Base-by-base conservation (phyloP, 2,329 filamentous ascomycete genomes). In the Penicillium sp. region DNA sequence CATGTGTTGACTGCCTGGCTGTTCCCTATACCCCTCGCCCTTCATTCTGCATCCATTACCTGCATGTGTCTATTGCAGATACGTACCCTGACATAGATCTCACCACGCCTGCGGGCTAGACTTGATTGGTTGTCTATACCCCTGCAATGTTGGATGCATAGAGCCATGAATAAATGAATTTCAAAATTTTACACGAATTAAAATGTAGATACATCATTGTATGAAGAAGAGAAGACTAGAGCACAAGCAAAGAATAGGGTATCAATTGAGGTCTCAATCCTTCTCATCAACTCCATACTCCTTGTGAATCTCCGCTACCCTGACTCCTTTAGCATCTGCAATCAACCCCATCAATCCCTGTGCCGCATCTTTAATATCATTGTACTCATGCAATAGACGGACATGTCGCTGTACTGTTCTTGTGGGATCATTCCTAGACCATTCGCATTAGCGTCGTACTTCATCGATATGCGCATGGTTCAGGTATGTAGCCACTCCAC, bases 351-450 rank as follows among this genome's bases (percentile, higher is more conserved):
- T 81, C 29, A 90, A 67, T 0, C 86, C 87, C 66, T 86, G 82
- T 0, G 84, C 87, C 8, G 88, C 77, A 70, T 90, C 88, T 60
- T 87, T 85, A 64, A 90, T 84, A 70, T 89, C 87, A 65, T 90
- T 90, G 74, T 90, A 90, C 56, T 84, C 77, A 62, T 89, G 87
- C 31, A 90, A 76, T 4, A 87, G 76, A 57, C 79, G 80, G 66
- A 90, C 90, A 69, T 90, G 87, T 31, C 76, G 75, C 53, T 85
- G 82, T 51, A 88, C 84, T 10, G 84, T 82, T 21, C 75, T 73
- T 42, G 82, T 77, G 0, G 84, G 79, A 11, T 79, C 76, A 62
- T 71, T 59, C 24, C 70, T 73, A 46, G 8, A 39, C 9, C n/a
- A 33, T 9, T 45, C 2, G 24, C 22, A 49, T 29, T 22, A 48